phyloP scores from a whole-genome alignment of 1,139 yeast species.

The Blastobotrys proliferans region DNA sequence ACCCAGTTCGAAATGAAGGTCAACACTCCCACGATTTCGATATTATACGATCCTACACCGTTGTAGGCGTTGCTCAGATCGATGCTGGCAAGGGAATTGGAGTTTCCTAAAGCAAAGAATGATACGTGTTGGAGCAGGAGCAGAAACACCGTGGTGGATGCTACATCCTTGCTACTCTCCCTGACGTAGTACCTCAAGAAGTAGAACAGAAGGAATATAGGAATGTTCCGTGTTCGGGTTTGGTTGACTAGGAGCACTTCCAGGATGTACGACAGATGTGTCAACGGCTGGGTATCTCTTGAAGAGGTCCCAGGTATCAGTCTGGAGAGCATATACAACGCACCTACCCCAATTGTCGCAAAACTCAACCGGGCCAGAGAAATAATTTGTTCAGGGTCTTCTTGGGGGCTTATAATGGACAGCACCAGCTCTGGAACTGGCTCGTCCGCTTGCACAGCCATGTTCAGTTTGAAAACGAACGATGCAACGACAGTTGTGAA shows the following conservation, averaged over 20 bases:
- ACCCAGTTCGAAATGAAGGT: conserved; percentile 82
- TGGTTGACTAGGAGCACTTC: conserved; percentile 65
- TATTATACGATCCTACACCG: conserved; percentile 68
- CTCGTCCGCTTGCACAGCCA: conserved; percentile 54
- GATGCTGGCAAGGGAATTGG: conserved; percentile 87
- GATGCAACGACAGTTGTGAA: conserved; percentile 42
- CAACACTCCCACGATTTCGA: conserved; percentile 68
- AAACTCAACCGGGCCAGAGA: conserved; percentile 32
- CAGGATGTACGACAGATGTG: conserved; percentile 44
- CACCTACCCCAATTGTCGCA: conserved; percentile 27
- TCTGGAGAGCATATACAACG: conserved; percentile 27
- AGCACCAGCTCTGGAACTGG: conserved; percentile 41
- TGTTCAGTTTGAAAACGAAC: conserved; percentile 55
- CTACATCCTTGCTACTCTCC: conserved; percentile 20
- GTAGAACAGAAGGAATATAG: conserved; percentile 56
- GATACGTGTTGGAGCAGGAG: conserved; percentile 61
- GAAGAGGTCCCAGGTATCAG: conserved; percentile 16
- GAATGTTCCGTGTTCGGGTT: conserved; percentile 63
- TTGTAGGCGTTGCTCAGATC: conserved; percentile 90
- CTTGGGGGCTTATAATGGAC: conserved; percentile 29
- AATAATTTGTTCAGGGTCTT: conserved; percentile 22
- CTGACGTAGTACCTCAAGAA: conserved; percentile 28
- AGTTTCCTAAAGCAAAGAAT: conserved; percentile 85
- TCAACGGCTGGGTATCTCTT: conserved; percentile 28
- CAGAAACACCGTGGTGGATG: conserved; percentile 27